Evolutionary conservation across 1,284 basidiomycete genomes (phyloP), one percentile per base, ranked within the genome.

Genomic region (Rhodotorula sp.): DNA sequence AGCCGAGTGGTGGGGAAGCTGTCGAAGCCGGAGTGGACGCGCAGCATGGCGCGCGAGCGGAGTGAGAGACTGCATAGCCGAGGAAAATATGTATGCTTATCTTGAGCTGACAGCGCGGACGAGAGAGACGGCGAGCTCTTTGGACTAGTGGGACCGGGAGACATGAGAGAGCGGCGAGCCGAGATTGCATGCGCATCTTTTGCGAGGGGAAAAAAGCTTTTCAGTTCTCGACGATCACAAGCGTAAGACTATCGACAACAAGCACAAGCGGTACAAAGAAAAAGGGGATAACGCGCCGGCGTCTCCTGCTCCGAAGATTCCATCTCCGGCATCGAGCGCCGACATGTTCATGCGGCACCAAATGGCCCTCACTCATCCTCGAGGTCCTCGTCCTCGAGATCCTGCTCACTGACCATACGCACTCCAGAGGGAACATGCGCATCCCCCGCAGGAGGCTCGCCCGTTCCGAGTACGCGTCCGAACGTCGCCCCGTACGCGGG

Each of bases 401-500:
- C 72, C 58, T 71, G 72, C 34, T 28, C 21, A 16, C 38, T 60
- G 12, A 71, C 69, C 64, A 74, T 67, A 26, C 56, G 47, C 16
- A 68, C 72, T 1, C 63, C 62, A 6, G 52, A 57, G n/a, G 49
- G n/a, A 23, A 57, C 49, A 5, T 49, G 34, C 1, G 19, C 59
- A 28, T 28, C 60, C 28, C 54, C 62, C 19, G 18, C n/a, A 1
- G 69, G 69, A 5, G 66, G 69, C 31, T 55, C 18, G 0, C 73
- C 70, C 19, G 70, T 74, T 10, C 73, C 70, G 21, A 74, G 57
- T 1, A 71, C 73, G 23, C 73, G 15, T 0, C 73, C 73, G 28
- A 68, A 64, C 18, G 70, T 34, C 19, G 28, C 56, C 4, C 70
- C 73, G 21, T 71, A 69, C 45, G 60, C 49, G 1, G 73, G 70